Percentiles rank a stretch among this genome's conserved stretches.
Evolutionary conservation across 2,329 filamentous ascomycete genomes (phyloP).

Genomic region (Tetracladium maxilliforme): DNA sequence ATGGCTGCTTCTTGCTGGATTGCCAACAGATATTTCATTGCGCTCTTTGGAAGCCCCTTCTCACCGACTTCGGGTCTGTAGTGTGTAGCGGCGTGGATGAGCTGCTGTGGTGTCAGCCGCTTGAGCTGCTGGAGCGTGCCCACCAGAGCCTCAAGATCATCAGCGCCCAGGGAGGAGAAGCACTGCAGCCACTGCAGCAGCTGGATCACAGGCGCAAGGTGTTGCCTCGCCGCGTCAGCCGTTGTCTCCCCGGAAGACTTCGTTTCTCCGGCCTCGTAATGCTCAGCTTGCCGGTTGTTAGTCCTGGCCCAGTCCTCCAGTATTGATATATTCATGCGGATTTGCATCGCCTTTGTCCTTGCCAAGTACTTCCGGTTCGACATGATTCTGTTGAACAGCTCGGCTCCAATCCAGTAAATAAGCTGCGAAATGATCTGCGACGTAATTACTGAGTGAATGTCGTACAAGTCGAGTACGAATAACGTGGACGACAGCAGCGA

Average conservation of each 20-base stretch:
- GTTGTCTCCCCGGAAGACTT: constrained; percentile 75
- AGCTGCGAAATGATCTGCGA: constrained; percentile 85
- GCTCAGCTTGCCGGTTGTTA: constrained; percentile 89
- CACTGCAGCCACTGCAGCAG: constrained; percentile 95
- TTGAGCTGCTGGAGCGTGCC: constrained; percentile 83
- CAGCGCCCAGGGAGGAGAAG: constrained; percentile 76
- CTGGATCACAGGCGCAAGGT: constrained; percentile 83
- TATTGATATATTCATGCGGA: constrained; percentile 94
- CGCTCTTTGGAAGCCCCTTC: constrained; percentile 77
- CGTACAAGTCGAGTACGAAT: constrained; percentile 96
- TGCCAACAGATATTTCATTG: constrained; percentile 70
- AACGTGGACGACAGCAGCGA: constrained; percentile 89
- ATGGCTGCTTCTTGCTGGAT: constrained; percentile 61
- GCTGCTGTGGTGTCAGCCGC: constrained; percentile 68
- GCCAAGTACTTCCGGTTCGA: constrained; percentile 89
- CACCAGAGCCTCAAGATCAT: constrained; percentile 79
- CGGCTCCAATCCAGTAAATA: constrained; percentile 89
- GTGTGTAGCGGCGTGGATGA: constrained; percentile 83
- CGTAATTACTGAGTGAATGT: constrained; percentile 93
- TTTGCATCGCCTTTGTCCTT: constrained; percentile 97
- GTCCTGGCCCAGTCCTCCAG: constrained; percentile 90
- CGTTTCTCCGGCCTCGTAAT: constrained; percentile 87
- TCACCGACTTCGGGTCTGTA: constrained; percentile 93
- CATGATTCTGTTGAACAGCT: constrained; percentile 97
- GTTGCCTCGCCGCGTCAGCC: constrained; percentile 67